Conservation (phyloP, 2,329 filamentous ascomycete genomes). For the Aspergillus calidoustus region DNA sequence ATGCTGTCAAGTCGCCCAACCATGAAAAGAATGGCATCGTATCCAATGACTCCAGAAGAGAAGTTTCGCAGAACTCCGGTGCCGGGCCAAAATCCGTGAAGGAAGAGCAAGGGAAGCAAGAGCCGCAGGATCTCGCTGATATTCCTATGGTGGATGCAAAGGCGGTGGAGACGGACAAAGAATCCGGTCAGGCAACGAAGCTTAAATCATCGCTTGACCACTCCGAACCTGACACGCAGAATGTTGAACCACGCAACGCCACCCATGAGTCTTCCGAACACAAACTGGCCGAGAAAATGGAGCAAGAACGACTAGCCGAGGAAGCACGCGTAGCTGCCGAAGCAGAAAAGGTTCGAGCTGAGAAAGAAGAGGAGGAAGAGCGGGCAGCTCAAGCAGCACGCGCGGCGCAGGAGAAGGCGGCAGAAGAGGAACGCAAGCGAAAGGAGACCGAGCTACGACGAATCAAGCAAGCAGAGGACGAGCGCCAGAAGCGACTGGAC, state of each 20-base stretch:
- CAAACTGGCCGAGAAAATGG: conserved; percentile 31
- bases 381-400: conserved; percentile 38
- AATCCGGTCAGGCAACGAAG: conserved; percentile 29
- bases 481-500: conserved; percentile 48
- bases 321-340: conserved; percentile 36
- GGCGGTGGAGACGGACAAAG: conserved; percentile 32
- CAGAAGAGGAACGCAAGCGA: conserved; percentile 48
- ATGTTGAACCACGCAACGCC: not conserved
- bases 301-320: conserved; percentile 38
- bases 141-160: conserved; percentile 37
- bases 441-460: conserved; percentile 50
- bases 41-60: conserved; percentile 25
- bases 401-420: conserved; percentile 47
- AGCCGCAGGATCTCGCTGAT: conserved; percentile 33
- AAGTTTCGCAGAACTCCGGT: conserved; percentile 23
- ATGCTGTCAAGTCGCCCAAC: conserved; percentile 27
- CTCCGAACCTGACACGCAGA: not conserved
- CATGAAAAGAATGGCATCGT: conserved; percentile 23
- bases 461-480: conserved; percentile 51
- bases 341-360: conserved; percentile 36
- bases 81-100: conserved; percentile 34
- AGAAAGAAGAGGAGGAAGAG: conserved; percentile 44
- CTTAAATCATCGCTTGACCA: not conserved
- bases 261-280: not conserved
- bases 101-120: conserved; percentile 36